Percentiles rank a stretch among this genome's conserved stretches.
These are phyloP conservation scores for Auxenochlorella pyrenoidosa DNA, from an alignment of 139 green algal species.

Conservation along the genomic window DNA sequence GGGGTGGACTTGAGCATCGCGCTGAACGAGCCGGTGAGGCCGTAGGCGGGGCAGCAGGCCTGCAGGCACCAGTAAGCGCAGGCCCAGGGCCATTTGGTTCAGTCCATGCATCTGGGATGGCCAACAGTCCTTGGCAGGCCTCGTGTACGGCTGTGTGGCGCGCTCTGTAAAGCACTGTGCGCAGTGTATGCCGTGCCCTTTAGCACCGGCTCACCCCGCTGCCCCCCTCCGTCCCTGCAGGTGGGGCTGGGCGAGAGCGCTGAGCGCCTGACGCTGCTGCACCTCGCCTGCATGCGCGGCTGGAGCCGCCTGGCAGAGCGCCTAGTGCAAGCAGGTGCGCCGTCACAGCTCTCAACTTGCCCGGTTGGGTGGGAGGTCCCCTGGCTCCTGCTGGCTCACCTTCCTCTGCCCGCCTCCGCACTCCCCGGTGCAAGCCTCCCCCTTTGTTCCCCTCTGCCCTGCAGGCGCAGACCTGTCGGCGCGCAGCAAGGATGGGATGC, in stretches of 20 bases:
- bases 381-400: no score
- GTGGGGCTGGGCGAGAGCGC: neutral
- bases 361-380: neutral
- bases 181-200: neutral
- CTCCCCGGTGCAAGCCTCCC: no score
- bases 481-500: constrained; percentile 26
- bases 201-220: no score
- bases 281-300: constrained; percentile 18
- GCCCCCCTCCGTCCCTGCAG: neutral
- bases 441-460: neutral
- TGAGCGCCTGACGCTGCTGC: constrained; percentile 30
- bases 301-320: constrained; percentile 1
- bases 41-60: neutral
- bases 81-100: no score
- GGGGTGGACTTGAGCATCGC: constrained; percentile 1
- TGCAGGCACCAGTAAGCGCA: no score
- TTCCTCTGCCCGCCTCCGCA: no score
- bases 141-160: no score
- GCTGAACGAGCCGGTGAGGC: constrained; percentile 1
- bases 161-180: no score
- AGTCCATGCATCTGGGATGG: no score
- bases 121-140: no score
- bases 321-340: constrained; percentile 13
- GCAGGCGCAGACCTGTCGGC: constrained; percentile 13
- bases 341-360: no score